A percentile compares a stretch with the other conserved stretches of the same genome.
phyloP scores from a whole-genome alignment of 2,329 filamentous ascomycete genomes.

The Colletotrichum shisoi region DNA sequence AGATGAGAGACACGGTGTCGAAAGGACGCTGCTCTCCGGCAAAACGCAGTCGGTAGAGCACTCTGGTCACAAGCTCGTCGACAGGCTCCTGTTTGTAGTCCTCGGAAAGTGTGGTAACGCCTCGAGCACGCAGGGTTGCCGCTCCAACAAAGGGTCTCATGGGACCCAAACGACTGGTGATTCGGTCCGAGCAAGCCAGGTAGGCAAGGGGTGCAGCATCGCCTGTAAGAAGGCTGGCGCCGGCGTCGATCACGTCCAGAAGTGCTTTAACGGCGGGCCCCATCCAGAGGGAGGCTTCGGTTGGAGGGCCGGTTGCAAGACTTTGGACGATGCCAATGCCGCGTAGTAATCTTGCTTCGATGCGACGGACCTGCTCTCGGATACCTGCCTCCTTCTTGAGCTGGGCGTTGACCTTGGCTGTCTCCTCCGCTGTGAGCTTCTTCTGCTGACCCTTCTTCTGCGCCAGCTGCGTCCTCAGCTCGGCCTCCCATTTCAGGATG shows the following conservation, averaged over 20 bases:
- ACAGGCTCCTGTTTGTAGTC: constrained; percentile 81
- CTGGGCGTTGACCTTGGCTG: constrained; percentile 88
- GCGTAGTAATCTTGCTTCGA: constrained; percentile 76
- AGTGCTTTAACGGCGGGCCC: constrained; percentile 78
- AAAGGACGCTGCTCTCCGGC: constrained; percentile 93
- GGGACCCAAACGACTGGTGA: constrained; percentile 76
- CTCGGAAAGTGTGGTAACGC: constrained; percentile 74
- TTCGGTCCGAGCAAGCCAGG: constrained; percentile 77
- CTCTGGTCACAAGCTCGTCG: constrained; percentile 82
- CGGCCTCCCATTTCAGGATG: constrained; percentile 95
- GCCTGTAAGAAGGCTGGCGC: constrained; percentile 81
- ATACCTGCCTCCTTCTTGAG: constrained; percentile 86
- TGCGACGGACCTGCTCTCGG: constrained; percentile 71
- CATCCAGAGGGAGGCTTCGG: constrained; percentile 88
- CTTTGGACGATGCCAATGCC: constrained; percentile 86
- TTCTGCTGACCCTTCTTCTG: constrained; percentile 90
- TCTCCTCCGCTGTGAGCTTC: constrained; percentile 89
- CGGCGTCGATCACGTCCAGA: constrained; percentile 77
- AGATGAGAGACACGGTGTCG: constrained; percentile 85
- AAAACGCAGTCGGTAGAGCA: constrained; percentile 90
- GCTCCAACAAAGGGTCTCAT: constrained; percentile 85
- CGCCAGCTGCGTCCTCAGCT: constrained; percentile 85
- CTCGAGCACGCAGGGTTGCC: constrained; percentile 82
- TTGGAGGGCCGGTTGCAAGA: constrained; percentile 86
- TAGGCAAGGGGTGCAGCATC: constrained; percentile 81